Base-by-base conservation (phyloP, 2,329 filamentous ascomycete species). In the Hirsutella rhossiliensis region DNA sequence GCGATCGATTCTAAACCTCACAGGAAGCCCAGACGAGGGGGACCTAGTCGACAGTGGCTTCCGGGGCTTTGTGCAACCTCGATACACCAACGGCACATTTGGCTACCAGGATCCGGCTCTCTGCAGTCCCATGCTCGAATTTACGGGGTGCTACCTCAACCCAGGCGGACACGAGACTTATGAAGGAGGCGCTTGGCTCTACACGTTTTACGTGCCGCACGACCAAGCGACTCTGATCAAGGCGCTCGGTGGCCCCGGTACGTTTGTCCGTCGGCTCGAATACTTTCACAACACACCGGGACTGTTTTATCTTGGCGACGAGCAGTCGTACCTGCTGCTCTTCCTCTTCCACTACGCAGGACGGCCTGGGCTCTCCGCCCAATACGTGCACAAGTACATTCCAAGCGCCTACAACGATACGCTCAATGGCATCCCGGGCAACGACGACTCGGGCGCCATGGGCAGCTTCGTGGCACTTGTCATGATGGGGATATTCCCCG, bases 31-130 rank as follows among this genome's bases (percentile, higher is more conserved):
- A 11, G 17, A n/a, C 32, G 8, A 34, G 32, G 15, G 12, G 32
- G 32, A 15, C 32, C 32, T 34, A 8, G 32, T 34, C 32, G 32
- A 34, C 17, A 34, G 32, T n/a, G 71, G 79, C 30, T 88, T 84
- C 57, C 68, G 63, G 0, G 84, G 84, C 5, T 88, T 87, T 57
- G 67, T 87, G 47, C 82, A 86, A 59, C 82, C 83, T 15, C 75
- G 73, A 38, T 78, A 75, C 42, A 56, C 74, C 15, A 83, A 87
- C 50, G 76, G 76, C 17, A 80, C 76, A 1, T 87, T 76, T 68
- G 75, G 72, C 0, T 80, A 74, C 52, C 82, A 87, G 57, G 76
- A 84, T 54, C 80, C 83, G 0, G 80, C 58, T 72, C 68, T 1
- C 67, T 78, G 7, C 68, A 80, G 3, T 59, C 72, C 32, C 13